Conservation (phyloP, 1,284 basidiomycete genomes). For the Rhodotorula sp. region DNA sequence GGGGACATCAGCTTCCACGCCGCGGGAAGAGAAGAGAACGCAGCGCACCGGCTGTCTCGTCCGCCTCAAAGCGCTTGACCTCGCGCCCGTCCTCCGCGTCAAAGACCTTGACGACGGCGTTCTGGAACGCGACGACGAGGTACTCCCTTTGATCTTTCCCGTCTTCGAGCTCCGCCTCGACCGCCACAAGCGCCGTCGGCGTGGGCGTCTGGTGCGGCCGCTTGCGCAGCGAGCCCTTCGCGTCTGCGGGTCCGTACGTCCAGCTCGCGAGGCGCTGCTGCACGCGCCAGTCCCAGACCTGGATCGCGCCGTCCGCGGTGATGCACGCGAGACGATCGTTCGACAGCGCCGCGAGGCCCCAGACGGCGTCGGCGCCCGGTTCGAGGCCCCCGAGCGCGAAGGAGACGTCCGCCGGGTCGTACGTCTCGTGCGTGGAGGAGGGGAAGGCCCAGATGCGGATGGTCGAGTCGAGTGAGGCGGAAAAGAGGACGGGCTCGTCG, state of each 20-base stretch:
- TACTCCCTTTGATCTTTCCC: conserved; percentile 48
- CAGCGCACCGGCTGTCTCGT: conserved; percentile 67
- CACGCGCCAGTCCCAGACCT: conserved; percentile 79
- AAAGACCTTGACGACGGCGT: conserved; percentile 86
- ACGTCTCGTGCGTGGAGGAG: conserved; percentile 61
- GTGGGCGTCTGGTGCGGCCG: conserved; percentile 56
- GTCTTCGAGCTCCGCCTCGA: conserved; percentile 44
- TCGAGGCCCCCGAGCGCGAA: conserved; percentile 76
- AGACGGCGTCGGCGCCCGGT: conserved; percentile 91
- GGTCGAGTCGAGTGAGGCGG: conserved; percentile 88
- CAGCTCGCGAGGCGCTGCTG: conserved; percentile 64
- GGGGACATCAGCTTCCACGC: not conserved
- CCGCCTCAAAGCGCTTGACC: conserved; percentile 66
- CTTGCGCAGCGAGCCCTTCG: conserved; percentile 19
- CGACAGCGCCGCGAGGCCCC: conserved; percentile 73
- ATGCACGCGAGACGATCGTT: conserved; percentile 75
- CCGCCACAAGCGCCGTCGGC: conserved; percentile 76
- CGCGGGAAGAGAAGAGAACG: not conserved
- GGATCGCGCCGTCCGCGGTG: conserved; percentile 86
- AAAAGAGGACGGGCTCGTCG: conserved; percentile 62
- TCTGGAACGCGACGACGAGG: conserved; percentile 76
- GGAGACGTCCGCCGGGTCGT: conserved; percentile 82
- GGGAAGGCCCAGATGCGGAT: conserved; percentile 89
- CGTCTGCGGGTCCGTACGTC: conserved; percentile 52
- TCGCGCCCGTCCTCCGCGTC: conserved; percentile 84